phyloP scores from a whole-genome alignment of 2,329 filamentous ascomycete species.

The Nemania sp. region DNA sequence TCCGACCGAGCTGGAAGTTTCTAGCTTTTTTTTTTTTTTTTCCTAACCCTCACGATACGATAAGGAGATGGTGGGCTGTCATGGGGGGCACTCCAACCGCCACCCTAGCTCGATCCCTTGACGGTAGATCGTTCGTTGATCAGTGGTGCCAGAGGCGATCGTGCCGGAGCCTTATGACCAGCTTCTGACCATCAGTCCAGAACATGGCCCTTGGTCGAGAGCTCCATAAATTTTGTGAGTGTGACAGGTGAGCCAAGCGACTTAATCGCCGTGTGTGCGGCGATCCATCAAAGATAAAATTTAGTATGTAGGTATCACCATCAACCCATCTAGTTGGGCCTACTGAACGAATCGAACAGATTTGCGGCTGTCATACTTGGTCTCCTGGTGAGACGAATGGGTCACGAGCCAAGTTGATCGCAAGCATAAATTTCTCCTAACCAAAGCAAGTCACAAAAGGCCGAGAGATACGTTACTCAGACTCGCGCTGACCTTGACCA shows the following conservation, averaged over 20 bases:
- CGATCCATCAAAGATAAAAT: too few species aligned
- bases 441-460: too few species aligned
- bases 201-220: slow-evolving; percentile 3
- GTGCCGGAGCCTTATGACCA: slow-evolving; percentile 8
- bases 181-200: slow-evolving; percentile 4
- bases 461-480: neutral
- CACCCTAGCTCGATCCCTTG: neutral
- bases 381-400: neutral
- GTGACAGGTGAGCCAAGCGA: neutral
- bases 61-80: neutral
- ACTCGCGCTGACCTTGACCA: neutral
- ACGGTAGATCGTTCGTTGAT: slow-evolving; percentile 23
- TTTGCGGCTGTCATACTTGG: slow-evolving; percentile 1
- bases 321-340: too few species aligned
- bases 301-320: too few species aligned
- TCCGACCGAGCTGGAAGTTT: neutral
- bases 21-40: neutral
- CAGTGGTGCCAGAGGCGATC: slow-evolving; percentile 7
- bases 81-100: neutral
- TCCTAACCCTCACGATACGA: neutral
- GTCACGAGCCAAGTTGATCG: too few species aligned
- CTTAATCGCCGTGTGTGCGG: too few species aligned
- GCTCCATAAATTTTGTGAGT: neutral
- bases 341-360: neutral
- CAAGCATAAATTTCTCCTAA: too few species aligned